Evolutionary conservation across 768 basidiomycete species (phyloP).

Genomic region (Auricularia cornea): DNA sequence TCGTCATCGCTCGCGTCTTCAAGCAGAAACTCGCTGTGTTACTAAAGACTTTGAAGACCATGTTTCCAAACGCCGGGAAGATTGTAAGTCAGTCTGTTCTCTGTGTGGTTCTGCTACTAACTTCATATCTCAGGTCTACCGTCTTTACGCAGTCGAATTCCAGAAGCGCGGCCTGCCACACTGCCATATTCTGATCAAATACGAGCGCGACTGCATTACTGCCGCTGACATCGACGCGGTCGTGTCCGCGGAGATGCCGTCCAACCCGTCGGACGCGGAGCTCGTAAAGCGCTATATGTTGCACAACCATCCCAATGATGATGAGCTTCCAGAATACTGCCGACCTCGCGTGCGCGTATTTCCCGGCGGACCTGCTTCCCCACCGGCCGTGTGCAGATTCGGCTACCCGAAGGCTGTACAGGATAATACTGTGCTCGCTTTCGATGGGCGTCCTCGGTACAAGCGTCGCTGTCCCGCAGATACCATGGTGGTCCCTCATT

Average conservation of each 20-base stretch:
- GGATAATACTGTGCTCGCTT: constrained; percentile 18
- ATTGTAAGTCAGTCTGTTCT: neutral
- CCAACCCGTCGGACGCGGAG: constrained; percentile 14
- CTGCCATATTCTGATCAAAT: constrained; percentile 33
- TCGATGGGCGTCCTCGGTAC: constrained; percentile 23
- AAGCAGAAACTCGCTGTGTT: constrained; percentile 22
- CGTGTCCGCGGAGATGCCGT: constrained; percentile 29
- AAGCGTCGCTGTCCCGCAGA: constrained; percentile 17
- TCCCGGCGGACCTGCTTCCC: neutral
- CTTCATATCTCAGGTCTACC: constrained; percentile 14
- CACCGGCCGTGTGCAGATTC: constrained; percentile 18
- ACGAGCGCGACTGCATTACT: constrained; percentile 12
- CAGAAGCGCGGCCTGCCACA: constrained; percentile 36
- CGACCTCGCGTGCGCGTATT: no score
- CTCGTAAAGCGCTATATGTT: constrained; percentile 27
- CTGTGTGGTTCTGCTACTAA: no score
- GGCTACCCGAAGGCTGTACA: constrained; percentile 14
- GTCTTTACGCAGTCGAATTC: constrained; percentile 31
- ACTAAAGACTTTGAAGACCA: constrained; percentile 17
- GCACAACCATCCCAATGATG: constrained; percentile 21
- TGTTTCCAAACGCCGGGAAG: constrained; percentile 25
- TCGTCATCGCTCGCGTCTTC: constrained; percentile 30
- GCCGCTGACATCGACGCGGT: constrained; percentile 24
- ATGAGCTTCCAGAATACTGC: neutral
- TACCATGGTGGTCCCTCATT: constrained; percentile 24